Conservation (phyloP, 768 basidiomycete species). For the Hypholoma sublateritium region DNA sequence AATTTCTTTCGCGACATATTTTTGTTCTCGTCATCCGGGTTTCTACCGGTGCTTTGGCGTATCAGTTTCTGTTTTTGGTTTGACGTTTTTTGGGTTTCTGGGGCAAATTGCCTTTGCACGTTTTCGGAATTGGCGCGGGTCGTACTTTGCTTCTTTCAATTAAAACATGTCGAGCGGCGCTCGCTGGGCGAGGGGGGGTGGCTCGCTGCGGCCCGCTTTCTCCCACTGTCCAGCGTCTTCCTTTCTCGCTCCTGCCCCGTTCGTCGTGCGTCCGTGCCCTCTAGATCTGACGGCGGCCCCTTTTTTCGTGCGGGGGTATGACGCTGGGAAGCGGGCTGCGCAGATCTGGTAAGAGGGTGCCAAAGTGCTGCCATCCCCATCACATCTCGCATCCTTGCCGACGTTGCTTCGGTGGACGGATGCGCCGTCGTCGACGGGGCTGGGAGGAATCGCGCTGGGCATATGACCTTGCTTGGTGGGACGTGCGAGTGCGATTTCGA, state of each 20-base stretch:
- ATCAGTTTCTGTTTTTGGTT: neutral
- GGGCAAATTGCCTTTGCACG: neutral
- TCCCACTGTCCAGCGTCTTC: neutral
- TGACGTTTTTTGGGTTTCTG: neutral
- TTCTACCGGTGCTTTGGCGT: neutral
- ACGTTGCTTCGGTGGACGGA: neutral
- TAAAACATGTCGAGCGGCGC: neutral
- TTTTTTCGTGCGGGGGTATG: neutral
- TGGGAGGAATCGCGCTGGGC: neutral
- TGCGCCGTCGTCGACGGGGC: neutral
- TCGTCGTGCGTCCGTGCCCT: neutral
- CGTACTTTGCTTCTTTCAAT: neutral
- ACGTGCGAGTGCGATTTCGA: neutral
- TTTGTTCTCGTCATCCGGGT: neutral
- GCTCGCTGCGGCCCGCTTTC: neutral
- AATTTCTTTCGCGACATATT: neutral
- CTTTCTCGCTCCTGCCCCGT: neutral
- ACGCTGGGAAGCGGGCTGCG: no score
- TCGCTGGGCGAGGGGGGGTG: neutral
- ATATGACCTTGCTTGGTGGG: neutral
- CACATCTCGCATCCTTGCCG: neutral
- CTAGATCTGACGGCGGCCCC: neutral
- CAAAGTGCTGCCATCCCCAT: no score
- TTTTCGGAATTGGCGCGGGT: neutral
- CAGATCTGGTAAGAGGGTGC: no score